A percentile compares a stretch with the other conserved stretches of the same genome.
Conservation (phyloP, 306 rosid genomes). For the Lathyrus oleraceus region DNA sequence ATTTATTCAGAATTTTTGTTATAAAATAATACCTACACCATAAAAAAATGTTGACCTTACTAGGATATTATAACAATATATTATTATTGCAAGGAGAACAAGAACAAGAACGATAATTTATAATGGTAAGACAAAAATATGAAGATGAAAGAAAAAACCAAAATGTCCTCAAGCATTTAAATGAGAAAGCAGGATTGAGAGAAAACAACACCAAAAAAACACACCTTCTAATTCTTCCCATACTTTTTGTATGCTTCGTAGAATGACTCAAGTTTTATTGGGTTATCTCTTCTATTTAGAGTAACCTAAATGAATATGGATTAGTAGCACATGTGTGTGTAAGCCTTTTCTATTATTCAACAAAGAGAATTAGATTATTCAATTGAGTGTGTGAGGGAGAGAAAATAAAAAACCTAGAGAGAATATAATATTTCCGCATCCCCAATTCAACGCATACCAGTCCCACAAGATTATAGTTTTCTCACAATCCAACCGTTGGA, state of each 20-base stretch:
- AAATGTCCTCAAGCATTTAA: constrained; percentile 17
- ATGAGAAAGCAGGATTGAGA: constrained; percentile 27
- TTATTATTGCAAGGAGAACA: constrained; percentile 37
- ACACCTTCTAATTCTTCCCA: constrained; percentile 81
- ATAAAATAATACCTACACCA: background rate
- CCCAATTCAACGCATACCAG: too few relatives aligned
- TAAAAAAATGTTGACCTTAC: constrained; percentile 41
- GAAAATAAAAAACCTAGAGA: too few relatives aligned
- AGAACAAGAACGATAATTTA: constrained; percentile 4
- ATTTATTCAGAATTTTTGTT: constrained; percentile 18
- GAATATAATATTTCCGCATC: too few relatives aligned
- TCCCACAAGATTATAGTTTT: too few relatives aligned
- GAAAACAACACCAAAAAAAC: constrained; percentile 31
- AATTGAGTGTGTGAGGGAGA: too few relatives aligned
- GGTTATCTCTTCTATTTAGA: too few relatives aligned
- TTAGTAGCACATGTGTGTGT: too few relatives aligned
- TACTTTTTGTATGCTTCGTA: constrained; percentile 83
- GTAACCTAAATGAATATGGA: too few relatives aligned
- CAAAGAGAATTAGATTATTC: too few relatives aligned
- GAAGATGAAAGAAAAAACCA: background rate
- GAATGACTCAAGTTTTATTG: constrained; percentile 45
- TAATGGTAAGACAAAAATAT: constrained; percentile 1
- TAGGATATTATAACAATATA: constrained; percentile 67
- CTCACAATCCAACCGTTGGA: too few relatives aligned
- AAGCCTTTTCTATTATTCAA: too few relatives aligned